These are phyloP conservation scores for Adiantum capillusveneris DNA, from an alignment of 75 land plant genomes.

Conservation along the genomic window DNA sequence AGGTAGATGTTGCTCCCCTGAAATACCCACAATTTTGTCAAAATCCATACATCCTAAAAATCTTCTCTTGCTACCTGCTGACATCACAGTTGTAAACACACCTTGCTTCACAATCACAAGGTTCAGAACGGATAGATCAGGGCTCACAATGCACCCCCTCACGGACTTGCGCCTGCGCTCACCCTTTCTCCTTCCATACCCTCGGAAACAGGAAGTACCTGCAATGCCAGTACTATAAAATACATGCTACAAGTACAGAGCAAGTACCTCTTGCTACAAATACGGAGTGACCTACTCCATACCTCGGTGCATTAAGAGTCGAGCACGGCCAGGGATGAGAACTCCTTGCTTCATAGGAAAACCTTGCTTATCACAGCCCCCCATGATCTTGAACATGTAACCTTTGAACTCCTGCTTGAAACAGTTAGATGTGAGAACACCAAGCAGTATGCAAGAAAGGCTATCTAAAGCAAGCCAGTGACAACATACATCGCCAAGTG, in stretches of 20 bases:
- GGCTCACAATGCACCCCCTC: conserved; percentile 86
- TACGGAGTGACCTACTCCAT: neutral
- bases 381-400: conserved; percentile 78
- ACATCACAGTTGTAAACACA: conserved; percentile 2
- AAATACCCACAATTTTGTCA: neutral
- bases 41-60: neutral
- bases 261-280: neutral
- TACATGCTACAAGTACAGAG: neutral
- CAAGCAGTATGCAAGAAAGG: neutral
- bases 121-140: conserved; percentile 69
- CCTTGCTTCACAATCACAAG: conserved; percentile 87
- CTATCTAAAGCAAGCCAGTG: neutral
- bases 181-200: conserved; percentile 70
- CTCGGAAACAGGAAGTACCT: conserved; percentile 79
- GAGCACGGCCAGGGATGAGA: conserved; percentile 64
- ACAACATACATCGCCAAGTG: conserved; percentile 53
- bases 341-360: conserved; percentile 91
- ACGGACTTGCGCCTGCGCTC: conserved; percentile 81
- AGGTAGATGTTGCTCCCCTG: conserved; percentile 72
- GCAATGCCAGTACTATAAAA: neutral
- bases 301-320: conserved; percentile 65
- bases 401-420: conserved; percentile 67
- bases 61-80: neutral
- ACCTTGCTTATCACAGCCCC: conserved; percentile 83
- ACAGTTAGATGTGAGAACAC: neutral